Conservation (phyloP, 1,284 basidiomycete species). For the Cryptococcus sp. region DNA sequence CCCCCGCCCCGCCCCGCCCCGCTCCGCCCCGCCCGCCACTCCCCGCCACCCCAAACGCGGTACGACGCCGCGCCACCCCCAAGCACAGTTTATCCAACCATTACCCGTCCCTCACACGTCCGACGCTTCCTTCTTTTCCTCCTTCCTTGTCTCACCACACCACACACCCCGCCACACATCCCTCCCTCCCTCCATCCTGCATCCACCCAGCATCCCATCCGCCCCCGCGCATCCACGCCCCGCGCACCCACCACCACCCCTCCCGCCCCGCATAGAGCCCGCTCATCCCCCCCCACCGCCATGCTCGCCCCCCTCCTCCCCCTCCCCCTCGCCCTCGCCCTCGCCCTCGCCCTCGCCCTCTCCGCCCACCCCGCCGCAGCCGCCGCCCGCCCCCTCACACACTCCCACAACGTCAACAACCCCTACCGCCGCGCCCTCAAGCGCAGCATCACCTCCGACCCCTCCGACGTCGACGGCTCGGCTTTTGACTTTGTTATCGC, state of each 20-base stretch:
- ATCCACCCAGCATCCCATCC: neutral
- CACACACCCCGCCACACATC: too few relatives aligned
- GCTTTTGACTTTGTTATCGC: slow-evolving; percentile 50
- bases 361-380: neutral
- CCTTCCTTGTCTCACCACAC: neutral
- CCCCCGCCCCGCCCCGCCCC: too few relatives aligned
- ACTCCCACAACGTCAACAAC: slow-evolving; percentile 32
- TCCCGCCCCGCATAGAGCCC: neutral
- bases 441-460: slow-evolving; percentile 33
- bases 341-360: neutral
- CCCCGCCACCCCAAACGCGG: too few relatives aligned
- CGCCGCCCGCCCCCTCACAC: neutral
- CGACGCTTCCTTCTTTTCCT: neutral
- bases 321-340: neutral
- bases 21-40: too few relatives aligned
- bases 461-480: slow-evolving; percentile 24
- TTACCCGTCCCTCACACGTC: neutral
- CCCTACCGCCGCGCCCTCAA: slow-evolving; percentile 28
- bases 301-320: slow-evolving; percentile 1
- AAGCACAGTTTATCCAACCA: neutral
- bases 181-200: neutral
- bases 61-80: too few relatives aligned
- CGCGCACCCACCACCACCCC: neutral
- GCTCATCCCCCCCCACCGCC: too few relatives aligned
- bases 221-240: neutral